phyloP scores from a whole-genome alignment of 371 early-diverging fungal genomes.

The Apophysomyces ossiformis region DNA sequence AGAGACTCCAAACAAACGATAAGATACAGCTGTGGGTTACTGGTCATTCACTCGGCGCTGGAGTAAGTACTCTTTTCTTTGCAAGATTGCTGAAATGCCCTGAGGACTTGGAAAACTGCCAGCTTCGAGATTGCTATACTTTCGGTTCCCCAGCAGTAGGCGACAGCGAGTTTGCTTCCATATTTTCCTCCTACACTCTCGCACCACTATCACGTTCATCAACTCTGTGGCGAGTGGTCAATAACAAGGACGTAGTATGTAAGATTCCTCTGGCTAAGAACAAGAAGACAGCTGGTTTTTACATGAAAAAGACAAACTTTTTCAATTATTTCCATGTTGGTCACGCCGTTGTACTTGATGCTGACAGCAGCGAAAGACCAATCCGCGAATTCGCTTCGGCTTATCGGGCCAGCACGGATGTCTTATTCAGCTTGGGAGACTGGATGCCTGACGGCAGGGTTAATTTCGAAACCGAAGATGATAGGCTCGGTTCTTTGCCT shows the following conservation, averaged over 20 bases:
- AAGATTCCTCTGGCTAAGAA: slow-evolving; percentile 27
- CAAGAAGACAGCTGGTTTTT: slow-evolving; percentile 15
- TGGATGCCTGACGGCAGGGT: too few relatives aligned
- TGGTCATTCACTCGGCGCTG: slow-evolving; percentile 53
- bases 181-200: slow-evolving; percentile 20
- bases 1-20: slow-evolving; percentile 14
- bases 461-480: too few relatives aligned
- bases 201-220: slow-evolving; percentile 17
- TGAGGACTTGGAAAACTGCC: slow-evolving; percentile 14
- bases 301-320: slow-evolving; percentile 10
- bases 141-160: slow-evolving; percentile 47
- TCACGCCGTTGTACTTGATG: slow-evolving; percentile 21
- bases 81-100: slow-evolving; percentile 42
- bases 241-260: slow-evolving; percentile 30
- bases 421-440: too few relatives aligned
- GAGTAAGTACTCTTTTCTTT: slow-evolving; percentile 39
- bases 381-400: too few relatives aligned
- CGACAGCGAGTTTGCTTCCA: slow-evolving; percentile 36
- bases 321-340: slow-evolving; percentile 38
- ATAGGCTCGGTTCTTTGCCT: too few relatives aligned
- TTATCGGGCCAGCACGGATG: too few relatives aligned
- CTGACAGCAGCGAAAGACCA: too few relatives aligned
- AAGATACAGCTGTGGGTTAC: slow-evolving; percentile 52
- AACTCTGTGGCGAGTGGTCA: slow-evolving; percentile 34
- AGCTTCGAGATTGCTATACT: slow-evolving; percentile 41